Conservation (phyloP, 768 basidiomycete species). For the Boletus reticuloceps region DNA sequence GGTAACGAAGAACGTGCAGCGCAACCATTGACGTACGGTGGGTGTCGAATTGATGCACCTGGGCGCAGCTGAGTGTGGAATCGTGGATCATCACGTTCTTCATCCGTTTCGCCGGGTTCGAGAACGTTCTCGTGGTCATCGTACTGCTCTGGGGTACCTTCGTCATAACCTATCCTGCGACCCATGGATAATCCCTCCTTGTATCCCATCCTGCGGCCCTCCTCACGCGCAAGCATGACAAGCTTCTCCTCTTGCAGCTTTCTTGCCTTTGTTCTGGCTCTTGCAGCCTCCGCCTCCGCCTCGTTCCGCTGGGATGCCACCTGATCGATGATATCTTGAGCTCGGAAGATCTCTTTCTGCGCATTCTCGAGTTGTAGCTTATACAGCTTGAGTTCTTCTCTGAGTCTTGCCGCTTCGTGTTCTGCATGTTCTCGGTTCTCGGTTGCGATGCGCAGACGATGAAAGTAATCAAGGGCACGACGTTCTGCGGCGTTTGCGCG, state of each 20-base stretch:
- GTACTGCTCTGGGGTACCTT: slow-evolving; percentile 24
- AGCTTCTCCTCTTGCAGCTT: slow-evolving; percentile 41
- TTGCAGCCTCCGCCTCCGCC: slow-evolving; percentile 45
- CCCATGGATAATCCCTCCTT: slow-evolving; percentile 38
- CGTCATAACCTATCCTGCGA: slow-evolving; percentile 28
- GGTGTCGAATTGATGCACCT: slow-evolving; percentile 14
- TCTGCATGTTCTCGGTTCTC: slow-evolving; percentile 39
- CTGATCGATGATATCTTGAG: slow-evolving; percentile 42
- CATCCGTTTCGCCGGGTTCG: slow-evolving; percentile 18
- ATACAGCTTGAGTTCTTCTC: slow-evolving; percentile 45
- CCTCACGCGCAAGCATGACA: slow-evolving; percentile 41
- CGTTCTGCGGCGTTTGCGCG: slow-evolving; percentile 46
- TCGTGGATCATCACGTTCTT: slow-evolving; percentile 22
- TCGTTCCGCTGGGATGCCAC: slow-evolving; percentile 41
- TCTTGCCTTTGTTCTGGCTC: slow-evolving; percentile 44
- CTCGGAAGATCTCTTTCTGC: slow-evolving; percentile 42
- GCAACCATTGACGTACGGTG: slow-evolving; percentile 21
- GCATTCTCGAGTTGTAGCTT: slow-evolving; percentile 45
- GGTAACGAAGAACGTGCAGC: slow-evolving; percentile 3
- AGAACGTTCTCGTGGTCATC: slow-evolving; percentile 13
- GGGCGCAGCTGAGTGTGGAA: slow-evolving; percentile 12
- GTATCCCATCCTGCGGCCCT: slow-evolving; percentile 41
- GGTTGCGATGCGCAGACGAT: slow-evolving; percentile 39
- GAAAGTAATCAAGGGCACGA: slow-evolving; percentile 46
- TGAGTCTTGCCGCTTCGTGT: slow-evolving; percentile 35